phyloP scores from a whole-genome alignment of 108 stramenopile species.

The Hondaea fermentalgiana region DNA sequence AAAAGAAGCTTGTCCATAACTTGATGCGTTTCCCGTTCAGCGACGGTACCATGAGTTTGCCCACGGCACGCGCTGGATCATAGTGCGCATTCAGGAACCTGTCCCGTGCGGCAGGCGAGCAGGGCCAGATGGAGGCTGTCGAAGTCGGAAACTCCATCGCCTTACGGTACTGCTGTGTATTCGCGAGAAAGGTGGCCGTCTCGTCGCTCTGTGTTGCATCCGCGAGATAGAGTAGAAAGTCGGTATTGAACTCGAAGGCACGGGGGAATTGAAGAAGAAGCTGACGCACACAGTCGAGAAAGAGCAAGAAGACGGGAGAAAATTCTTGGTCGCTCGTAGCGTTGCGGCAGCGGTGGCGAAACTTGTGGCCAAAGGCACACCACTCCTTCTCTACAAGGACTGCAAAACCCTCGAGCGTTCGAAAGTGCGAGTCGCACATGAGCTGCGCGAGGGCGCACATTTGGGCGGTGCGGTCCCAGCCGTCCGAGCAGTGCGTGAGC shows the following conservation, averaged over 20 bases:
- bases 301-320: constrained; percentile 44
- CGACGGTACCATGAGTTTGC: neutral
- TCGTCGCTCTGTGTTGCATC: constrained; percentile 38
- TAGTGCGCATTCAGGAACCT: neutral
- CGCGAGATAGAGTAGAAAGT: constrained; percentile 44
- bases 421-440: constrained; percentile 49
- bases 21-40: neutral
- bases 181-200: constrained; percentile 52
- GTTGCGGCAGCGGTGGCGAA: constrained; percentile 20
- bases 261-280: constrained; percentile 29
- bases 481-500: constrained; percentile 56
- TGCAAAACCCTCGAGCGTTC: constrained; percentile 45
- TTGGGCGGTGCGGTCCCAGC: constrained; percentile 60
- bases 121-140: neutral
- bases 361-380: constrained; percentile 52
- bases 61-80: neutral
- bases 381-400: constrained; percentile 55
- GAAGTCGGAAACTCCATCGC: neutral
- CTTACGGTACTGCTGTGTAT: constrained; percentile 43
- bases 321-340: constrained; percentile 24
- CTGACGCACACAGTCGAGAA: constrained; percentile 41
- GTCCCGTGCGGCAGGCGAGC: neutral
- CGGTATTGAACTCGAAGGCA: constrained; percentile 48
- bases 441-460: constrained; percentile 41
- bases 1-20: neutral